phyloP scores from a whole-genome alignment of 495 filamentous ascomycete species.

The Xanthoparmelia taractica region DNA sequence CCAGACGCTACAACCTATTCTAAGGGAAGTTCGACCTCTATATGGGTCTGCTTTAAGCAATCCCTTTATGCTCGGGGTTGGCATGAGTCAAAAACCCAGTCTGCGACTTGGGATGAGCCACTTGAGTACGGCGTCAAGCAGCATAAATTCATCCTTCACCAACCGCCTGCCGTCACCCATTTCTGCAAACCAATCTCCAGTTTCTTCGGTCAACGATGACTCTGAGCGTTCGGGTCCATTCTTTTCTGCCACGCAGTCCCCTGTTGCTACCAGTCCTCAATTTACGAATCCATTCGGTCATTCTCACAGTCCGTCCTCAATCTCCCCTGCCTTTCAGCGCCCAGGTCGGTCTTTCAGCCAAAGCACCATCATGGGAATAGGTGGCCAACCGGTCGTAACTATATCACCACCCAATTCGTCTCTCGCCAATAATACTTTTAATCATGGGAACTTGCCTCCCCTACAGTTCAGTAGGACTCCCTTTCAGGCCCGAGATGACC shows the following conservation, averaged over 20 bases:
- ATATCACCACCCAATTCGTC: background rate
- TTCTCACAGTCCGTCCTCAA: conserved; percentile 7
- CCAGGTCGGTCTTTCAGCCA: background rate
- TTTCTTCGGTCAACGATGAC: conserved; percentile 11
- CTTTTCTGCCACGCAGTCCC: conserved; percentile 1
- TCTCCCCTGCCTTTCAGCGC: conserved; percentile 2
- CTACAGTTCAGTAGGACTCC: background rate
- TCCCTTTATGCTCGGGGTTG: background rate
- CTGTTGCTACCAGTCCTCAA: background rate
- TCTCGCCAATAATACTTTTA: background rate
- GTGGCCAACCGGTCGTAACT: background rate
- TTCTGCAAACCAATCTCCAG: conserved; percentile 3
- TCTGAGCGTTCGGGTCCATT: conserved; percentile 1
- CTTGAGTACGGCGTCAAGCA: background rate
- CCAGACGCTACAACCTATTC: conserved; percentile 8
- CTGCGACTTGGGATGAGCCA: background rate
- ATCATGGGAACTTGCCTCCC: background rate
- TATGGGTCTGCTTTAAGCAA: background rate
- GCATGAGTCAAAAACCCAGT: conserved; percentile 3
- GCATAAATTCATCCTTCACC: background rate
- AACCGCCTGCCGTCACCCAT: background rate
- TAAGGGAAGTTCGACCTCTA: background rate
- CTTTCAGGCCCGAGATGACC: background rate
- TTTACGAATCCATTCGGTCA: background rate
- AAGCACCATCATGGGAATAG: background rate